Evolutionary conservation across 1,284 basidiomycete genomes (phyloP), one percentile per base, ranked within the genome.

Genomic region (Ceratobasidium sp.): DNA sequence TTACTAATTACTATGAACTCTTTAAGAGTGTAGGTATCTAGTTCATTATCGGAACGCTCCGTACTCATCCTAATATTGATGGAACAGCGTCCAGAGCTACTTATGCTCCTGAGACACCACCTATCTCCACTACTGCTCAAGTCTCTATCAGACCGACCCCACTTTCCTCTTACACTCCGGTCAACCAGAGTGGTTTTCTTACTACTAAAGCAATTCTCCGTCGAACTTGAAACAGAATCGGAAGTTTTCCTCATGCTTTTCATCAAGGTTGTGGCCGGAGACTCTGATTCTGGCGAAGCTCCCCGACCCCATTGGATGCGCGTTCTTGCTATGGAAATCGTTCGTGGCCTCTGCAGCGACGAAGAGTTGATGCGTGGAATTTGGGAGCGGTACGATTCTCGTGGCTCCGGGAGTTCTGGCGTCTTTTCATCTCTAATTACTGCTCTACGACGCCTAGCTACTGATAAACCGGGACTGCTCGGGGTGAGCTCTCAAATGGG

Each of bases 141-240:
- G 75, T 84, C 89, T 1, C 80, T 94, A n/a, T 90, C 88, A 13
- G 91, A 96, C 59, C 85, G 88, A 52, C 89, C 93, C 0, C 69
- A 86, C 1, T 99, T 98, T 77, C 91, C 95, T 0, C 83, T 95
- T 57, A 91, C 91, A 0, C 84, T 99, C 6, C 90, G 96, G 50
- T 90, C 93, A 69, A 95, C 91, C 36, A 90, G 96, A 6, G 89
- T 98, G 19, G 89, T 98, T 49, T 98, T 95, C 79, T 83, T 98
- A 27, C 84, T 98, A 8, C 83, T 98, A 66, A 95, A 97, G 71
- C 91, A 95, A 66, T 98, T 98, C 78, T 90, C 88, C 2, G 80
- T 82, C 29, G 90, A 97, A 73, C 81, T 97, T 39, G 81, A 84
- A 70, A 85, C 87, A 0, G 91, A 96, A 77, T 83, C 90, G 0